A percentile compares a stretch with the other conserved stretches of the same genome.
phyloP scores from a whole-genome alignment of 192 early-diverging fungal species.

The Umbelopsis sp. region DNA sequence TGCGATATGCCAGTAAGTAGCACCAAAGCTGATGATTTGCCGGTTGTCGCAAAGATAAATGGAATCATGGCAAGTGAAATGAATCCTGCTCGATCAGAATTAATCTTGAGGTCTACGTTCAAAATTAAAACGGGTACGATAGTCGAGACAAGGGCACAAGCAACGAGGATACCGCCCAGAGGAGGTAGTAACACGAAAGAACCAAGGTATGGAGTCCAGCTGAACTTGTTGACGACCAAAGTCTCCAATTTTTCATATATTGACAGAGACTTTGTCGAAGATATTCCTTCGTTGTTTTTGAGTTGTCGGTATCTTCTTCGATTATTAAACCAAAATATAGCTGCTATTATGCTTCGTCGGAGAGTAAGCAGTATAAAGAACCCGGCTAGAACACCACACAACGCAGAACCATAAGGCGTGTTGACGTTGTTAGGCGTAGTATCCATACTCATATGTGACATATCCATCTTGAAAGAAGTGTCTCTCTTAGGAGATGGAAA shows the following conservation, averaged over 20 bases:
- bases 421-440: slow-evolving; percentile 26
- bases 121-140: slow-evolving; percentile 37
- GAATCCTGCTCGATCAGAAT: slow-evolving; percentile 56
- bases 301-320: slow-evolving; percentile 1
- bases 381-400: slow-evolving; percentile 25
- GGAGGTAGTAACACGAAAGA: slow-evolving; percentile 36
- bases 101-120: slow-evolving; percentile 42
- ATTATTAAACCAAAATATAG: neutral
- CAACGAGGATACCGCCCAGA: slow-evolving; percentile 43
- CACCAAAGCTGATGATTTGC: slow-evolving; percentile 50
- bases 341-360: neutral
- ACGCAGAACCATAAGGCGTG: neutral
- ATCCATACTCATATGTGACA: slow-evolving; percentile 16
- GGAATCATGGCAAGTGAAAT: slow-evolving; percentile 48
- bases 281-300: neutral
- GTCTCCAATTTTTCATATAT: slow-evolving; percentile 27
- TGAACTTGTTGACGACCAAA: slow-evolving; percentile 45
- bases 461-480: slow-evolving; percentile 11
- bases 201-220: slow-evolving; percentile 38
- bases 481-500: neutral
- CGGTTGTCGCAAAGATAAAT: slow-evolving; percentile 51
- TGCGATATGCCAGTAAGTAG: slow-evolving; percentile 52
- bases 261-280: neutral
- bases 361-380: slow-evolving; percentile 19
- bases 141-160: slow-evolving; percentile 36